These are phyloP conservation scores for Coniochaeta prunicola DNA, from an alignment of 2,329 filamentous ascomycete species.

Conservation along the genomic window DNA sequence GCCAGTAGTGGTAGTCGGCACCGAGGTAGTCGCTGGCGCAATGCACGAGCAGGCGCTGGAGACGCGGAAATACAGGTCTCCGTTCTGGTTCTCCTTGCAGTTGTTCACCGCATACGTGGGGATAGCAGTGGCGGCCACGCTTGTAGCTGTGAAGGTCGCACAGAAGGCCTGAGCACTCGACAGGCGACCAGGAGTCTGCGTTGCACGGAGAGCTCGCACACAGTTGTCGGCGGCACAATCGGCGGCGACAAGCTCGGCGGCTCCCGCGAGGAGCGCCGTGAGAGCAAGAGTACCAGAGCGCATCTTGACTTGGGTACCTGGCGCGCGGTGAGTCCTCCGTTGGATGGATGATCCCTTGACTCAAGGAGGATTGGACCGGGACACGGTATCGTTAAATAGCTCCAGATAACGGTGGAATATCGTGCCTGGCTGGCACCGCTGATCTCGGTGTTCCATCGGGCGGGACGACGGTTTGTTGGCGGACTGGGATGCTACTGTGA, in stretches of 20 bases:
- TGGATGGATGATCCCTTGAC: background rate
- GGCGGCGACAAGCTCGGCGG: slow-evolving; percentile 4
- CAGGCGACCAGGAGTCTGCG: slow-evolving; percentile 22
- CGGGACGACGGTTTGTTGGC: background rate
- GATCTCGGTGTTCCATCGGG: background rate
- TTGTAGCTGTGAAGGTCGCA: slow-evolving; percentile 15
- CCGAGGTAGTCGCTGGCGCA: background rate
- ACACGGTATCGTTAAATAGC: background rate
- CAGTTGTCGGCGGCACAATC: slow-evolving; percentile 28
- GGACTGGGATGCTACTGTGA: background rate
- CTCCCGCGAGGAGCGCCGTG: slow-evolving; percentile 4
- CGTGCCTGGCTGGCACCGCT: background rate
- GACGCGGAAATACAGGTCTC: slow-evolving; percentile 10
- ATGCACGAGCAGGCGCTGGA: slow-evolving; percentile 17
- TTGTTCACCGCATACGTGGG: slow-evolving; percentile 13
- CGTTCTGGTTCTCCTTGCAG: slow-evolving; percentile 14
- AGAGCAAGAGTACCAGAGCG: slow-evolving; percentile 4
- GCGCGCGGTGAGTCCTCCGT: background rate
- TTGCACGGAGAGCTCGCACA: slow-evolving; percentile 27
- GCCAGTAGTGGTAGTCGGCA: slow-evolving; percentile 7
- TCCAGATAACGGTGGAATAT: background rate
- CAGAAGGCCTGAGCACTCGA: slow-evolving; percentile 25
- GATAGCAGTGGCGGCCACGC: slow-evolving; percentile 8
- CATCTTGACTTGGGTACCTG: slow-evolving; percentile 2
- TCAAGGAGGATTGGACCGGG: background rate